Percentiles rank a stretch among this genome's conserved stretches.
These are phyloP conservation scores for Neurospora sublineolata DNA, from an alignment of 495 filamentous ascomycete species.

Conservation along the genomic window DNA sequence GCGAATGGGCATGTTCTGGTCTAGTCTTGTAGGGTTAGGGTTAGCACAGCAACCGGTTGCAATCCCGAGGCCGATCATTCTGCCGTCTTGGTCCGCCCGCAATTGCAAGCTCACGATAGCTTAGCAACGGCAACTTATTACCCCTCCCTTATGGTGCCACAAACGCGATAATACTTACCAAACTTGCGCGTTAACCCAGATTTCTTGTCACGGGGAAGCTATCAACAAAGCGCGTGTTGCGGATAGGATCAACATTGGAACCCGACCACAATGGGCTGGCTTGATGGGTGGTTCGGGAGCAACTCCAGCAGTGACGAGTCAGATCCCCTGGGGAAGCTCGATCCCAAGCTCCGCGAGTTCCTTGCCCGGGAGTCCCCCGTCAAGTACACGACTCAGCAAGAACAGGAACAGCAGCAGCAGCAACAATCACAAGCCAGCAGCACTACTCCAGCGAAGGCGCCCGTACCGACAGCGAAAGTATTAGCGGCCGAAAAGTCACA, in stretches of 20 bases:
- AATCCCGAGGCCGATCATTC: not conserved
- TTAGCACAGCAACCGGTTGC: no score
- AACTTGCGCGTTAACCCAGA: not conserved
- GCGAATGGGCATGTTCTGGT: not conserved
- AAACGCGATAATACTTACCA: not conserved
- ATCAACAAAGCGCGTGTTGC: not conserved
- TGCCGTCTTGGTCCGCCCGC: not conserved
- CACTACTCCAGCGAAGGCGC: not conserved
- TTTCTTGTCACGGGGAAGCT: not conserved
- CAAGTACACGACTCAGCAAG: slow-evolving; percentile 44
- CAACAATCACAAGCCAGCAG: slow-evolving; percentile 4
- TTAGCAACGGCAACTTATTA: not conserved
- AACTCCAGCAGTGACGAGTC: slow-evolving; percentile 21
- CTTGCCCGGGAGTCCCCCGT: slow-evolving; percentile 71
- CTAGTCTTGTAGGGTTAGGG: not conserved
- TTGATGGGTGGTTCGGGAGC: slow-evolving; percentile 35
- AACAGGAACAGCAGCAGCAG: not conserved
- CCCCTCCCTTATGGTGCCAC: not conserved
- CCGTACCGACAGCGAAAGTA: not conserved
- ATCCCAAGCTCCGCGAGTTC: slow-evolving; percentile 74
- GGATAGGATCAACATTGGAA: not conserved
- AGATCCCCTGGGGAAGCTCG: slow-evolving; percentile 72
- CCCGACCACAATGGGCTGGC: slow-evolving; percentile 54
- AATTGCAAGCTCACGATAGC: not conserved
- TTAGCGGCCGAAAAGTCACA: not conserved